Conservation (phyloP, 306 rosid genomes). For the Mucuna pruriens region DNA sequence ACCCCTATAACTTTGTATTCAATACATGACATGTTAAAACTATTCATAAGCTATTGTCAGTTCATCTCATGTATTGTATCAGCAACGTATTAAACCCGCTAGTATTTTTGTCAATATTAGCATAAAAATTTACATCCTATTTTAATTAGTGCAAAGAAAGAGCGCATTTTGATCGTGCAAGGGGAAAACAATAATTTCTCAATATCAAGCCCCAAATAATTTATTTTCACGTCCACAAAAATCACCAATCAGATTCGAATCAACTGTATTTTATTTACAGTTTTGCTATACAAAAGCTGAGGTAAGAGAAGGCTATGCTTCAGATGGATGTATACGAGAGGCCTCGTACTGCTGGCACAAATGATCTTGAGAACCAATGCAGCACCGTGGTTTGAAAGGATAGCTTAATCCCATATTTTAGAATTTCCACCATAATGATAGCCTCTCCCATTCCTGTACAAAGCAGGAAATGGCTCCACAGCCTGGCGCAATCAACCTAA, state of each 20-base stretch:
- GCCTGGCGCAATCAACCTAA: conserved; percentile 1
- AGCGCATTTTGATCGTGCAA: background rate
- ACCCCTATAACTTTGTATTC: background rate
- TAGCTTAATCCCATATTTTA: conserved; percentile 29
- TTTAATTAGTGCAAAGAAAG: conserved; percentile 1
- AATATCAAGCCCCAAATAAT: conserved; percentile 24
- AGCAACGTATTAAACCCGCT: background rate
- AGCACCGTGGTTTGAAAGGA: conserved; percentile 4
- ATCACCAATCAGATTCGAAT: conserved; percentile 35
- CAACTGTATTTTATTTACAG: conserved; percentile 53
- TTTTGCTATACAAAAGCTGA: conserved; percentile 51
- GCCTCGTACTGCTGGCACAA: conserved; percentile 32
- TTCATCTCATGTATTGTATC: background rate
- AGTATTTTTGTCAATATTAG: background rate
- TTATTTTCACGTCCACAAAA: conserved; percentile 36
- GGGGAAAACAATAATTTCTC: background rate
- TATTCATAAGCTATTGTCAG: background rate
- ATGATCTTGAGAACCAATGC: conserved; percentile 43
- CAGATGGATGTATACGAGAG: conserved; percentile 30
- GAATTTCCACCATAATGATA: conserved; percentile 18
- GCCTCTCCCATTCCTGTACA: conserved; percentile 45
- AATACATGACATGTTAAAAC: background rate
- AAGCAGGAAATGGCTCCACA: conserved; percentile 34
- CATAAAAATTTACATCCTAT: background rate
- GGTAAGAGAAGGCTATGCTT: conserved; percentile 31